These are phyloP conservation scores for Apium graveolens DNA, from an alignment of 129 eudicot species.

Conservation along the genomic window DNA sequence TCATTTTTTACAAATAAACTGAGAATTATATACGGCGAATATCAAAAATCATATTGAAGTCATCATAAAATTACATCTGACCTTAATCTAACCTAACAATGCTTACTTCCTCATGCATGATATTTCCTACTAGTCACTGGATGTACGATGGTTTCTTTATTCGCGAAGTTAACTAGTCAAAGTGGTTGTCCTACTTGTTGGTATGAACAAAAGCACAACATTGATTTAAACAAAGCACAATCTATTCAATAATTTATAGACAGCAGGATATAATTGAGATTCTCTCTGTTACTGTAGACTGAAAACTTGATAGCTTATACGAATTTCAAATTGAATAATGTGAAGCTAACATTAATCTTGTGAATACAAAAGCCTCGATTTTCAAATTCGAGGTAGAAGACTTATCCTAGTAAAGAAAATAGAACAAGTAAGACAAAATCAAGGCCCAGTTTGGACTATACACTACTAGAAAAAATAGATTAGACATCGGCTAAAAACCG, in stretches of 20 bases:
- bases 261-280: neutral
- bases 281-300: neutral
- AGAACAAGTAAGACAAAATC: too few species aligned
- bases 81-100: neutral
- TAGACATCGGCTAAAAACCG: too few species aligned
- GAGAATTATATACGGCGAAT: neutral
- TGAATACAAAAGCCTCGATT: slow-evolving; percentile 85
- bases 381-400: slow-evolving; percentile 93
- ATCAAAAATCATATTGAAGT: neutral
- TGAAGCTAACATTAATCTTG: slow-evolving; percentile 86
- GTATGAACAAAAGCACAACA: neutral
- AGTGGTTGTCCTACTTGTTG: neutral
- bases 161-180: neutral
- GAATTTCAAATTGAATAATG: slow-evolving; percentile 36
- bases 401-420: too few species aligned
- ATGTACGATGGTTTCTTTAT: neutral
- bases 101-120: neutral
- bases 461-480: too few species aligned
- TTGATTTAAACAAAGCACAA: neutral
- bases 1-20: neutral
- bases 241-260: neutral
- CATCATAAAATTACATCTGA: neutral
- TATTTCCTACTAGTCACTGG: neutral
- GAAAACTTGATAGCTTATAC: neutral
- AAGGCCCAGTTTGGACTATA: too few species aligned